Evolutionary conservation across 768 basidiomycete genomes (phyloP).

Genomic region (Dentipellis fragilis): DNA sequence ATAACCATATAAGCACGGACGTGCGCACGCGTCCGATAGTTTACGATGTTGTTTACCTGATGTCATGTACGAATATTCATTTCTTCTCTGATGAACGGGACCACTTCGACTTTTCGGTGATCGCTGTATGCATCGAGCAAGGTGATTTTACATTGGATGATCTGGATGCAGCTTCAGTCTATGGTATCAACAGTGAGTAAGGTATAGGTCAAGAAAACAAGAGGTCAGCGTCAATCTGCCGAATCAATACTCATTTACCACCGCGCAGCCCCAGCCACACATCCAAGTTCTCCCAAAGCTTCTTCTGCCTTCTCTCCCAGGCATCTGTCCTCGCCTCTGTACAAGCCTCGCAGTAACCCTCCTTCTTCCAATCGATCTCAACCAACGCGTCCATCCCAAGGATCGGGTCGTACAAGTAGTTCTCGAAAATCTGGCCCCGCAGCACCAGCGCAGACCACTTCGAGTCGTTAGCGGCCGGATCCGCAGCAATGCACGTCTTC

Average conservation of each 20-base stretch:
- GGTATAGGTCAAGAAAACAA: too few species aligned
- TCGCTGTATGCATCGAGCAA: too few species aligned
- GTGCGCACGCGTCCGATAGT: not conserved
- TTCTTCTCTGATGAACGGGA: not conserved
- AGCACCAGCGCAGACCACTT: conserved; percentile 14
- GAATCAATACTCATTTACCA: too few species aligned
- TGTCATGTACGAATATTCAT: not conserved
- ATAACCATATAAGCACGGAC: not conserved
- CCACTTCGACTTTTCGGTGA: too few species aligned
- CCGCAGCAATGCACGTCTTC: conserved; percentile 8
- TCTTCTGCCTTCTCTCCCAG: conserved; percentile 18
- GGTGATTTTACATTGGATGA: too few species aligned
- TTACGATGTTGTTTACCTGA: not conserved
- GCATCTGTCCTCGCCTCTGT: conserved; percentile 17
- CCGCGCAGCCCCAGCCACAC: conserved; percentile 7
- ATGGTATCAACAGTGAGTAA: too few species aligned
- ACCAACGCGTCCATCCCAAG: conserved; percentile 24
- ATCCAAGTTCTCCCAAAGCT: conserved; percentile 8
- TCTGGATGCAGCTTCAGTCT: too few species aligned
- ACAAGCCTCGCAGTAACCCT: conserved; percentile 28
- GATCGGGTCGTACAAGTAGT: conserved; percentile 24
- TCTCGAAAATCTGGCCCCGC: conserved; percentile 17
- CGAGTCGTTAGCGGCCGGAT: conserved; percentile 2
- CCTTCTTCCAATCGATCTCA: conserved; percentile 19
- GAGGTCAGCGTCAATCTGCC: too few species aligned